Base-by-base conservation (phyloP, 2,329 filamentous ascomycete species). In the Pestalotiopsis fici region DNA sequence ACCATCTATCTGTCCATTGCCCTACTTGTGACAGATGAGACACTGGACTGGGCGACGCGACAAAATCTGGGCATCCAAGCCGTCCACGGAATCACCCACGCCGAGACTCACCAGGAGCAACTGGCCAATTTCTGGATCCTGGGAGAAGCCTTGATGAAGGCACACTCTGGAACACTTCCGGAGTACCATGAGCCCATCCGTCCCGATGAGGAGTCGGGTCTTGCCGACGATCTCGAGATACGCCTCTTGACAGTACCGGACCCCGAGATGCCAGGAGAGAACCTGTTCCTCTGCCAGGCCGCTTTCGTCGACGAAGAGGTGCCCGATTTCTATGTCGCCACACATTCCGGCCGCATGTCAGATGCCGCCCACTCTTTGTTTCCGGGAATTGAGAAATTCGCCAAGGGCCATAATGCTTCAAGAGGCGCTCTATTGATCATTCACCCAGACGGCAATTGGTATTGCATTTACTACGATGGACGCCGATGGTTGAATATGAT, bases 401-500 rank as follows among this genome's bases (percentile, higher is more conserved):
- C 69, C 2, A 63, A 54, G 1, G 18, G 15, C 0, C 50, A 59
- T 2, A 21, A 37, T 3, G 64, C 59, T 27, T 62, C 62, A 5
- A 66, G 68, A 5, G 70, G 66, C 9, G 70, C 67, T 11, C 37
- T 72, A n/a, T 7, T 72, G 35, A 9, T 74, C 4, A 25, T 71
- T 6, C 43, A 71, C 57, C 55, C 66, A 2, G 66, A 68, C 5
- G 69, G 67, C 3, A 59, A 65, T 27, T 72, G 70, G 69, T 69
- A 70, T 54, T 67, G 67, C 56, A 4, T 73, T 11, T 72, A 73
- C 31, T 74, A 64, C 31, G 71, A 73, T 15, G 70, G 71, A 0
- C 70, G 59, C 47, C 66, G 71, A 15, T 73, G 69, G 71, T 65
- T 74, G 18, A 73, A 73, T 23, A 23, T 73, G 59, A 55, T 69